Base-by-base conservation (phyloP, 306 rosid species). In the Cicer bijugum region DNA sequence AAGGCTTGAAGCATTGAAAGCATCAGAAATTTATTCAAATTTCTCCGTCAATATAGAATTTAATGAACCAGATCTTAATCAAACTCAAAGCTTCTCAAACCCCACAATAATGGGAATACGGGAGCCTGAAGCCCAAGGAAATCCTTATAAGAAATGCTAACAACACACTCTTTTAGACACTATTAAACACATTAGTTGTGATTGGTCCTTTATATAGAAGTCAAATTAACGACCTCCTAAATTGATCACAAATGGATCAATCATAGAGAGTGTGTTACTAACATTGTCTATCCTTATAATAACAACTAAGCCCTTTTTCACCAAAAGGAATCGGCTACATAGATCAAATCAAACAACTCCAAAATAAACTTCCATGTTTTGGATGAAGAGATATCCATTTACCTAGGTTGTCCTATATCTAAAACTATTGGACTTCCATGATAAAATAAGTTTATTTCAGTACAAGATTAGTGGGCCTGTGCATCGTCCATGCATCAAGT, bases 1-100 rank as follows among this genome's bases (percentile, higher is more conserved):
- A 59, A 50, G 69, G 8, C 67, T 51, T 51, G 17, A 59, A 50
- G 69, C 12, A 53, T 51, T 51, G 17, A 28, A 39, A 6, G 43
- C 65, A 72, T 35, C 15, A 37, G 74, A 7, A 66, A 48, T 39
- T 65, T 12, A 58, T 37, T 11, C 53, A 61, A 52, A 53, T 45
- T 47, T 45, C 37, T 12, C 35, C 5, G 50, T 23, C 51, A 47
- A 48, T 20, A 67, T n/a, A 14, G 60, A 67, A 67, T 23, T 39
- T 42, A 68, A 40, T 48, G 67, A 59, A 53, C 53, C 53, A 67
- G 17, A 67, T 59, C 71, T 67, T 38, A 47, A 64, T 64, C 52
- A 11, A 50, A 52, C 52, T 8, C 23, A 7, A 70, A 9, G 16
- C 48, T 14, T 59, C 35, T 38, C 50, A 15, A 20, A 38, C 75